A percentile compares a stretch with the other conserved stretches of the same genome.
These are phyloP conservation scores for Cladobotryum mycophilum DNA, from an alignment of 2,329 filamentous ascomycete species.

Conservation along the genomic window DNA sequence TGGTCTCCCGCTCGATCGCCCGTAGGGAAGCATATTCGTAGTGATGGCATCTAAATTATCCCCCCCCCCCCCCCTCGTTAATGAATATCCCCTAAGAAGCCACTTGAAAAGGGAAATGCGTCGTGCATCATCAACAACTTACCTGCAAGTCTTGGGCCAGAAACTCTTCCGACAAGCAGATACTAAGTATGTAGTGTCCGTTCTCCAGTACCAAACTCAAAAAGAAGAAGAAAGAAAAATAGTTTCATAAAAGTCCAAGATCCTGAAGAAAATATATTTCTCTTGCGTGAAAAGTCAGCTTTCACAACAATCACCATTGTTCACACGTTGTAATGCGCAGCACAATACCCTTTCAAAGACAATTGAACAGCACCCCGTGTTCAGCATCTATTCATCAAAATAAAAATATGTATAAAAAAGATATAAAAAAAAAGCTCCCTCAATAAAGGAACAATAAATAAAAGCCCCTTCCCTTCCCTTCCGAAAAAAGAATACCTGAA, in stretches of 20 bases:
- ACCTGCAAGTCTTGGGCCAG: no score
- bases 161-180: no score
- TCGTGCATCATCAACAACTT: no score
- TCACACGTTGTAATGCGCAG: not conserved
- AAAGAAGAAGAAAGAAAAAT: no score
- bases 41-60: not conserved
- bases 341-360: not conserved
- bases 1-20: not conserved
- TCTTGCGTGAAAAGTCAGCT: no score
- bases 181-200: no score
- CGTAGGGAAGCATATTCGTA: constrained; percentile 5
- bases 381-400: not conserved
- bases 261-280: no score
- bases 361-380: not conserved
- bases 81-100: no score
- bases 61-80: not conserved
- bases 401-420: not conserved
- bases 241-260: no score
- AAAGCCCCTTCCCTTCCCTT: not conserved
- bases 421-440: not conserved
- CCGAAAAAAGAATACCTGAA: not conserved
- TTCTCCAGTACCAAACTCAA: no score
- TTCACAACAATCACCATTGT: not conserved
- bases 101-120: no score
- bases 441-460: not conserved